phyloP scores from a whole-genome alignment of 805 yeast species.

The Kodamaea leandrae region DNA sequence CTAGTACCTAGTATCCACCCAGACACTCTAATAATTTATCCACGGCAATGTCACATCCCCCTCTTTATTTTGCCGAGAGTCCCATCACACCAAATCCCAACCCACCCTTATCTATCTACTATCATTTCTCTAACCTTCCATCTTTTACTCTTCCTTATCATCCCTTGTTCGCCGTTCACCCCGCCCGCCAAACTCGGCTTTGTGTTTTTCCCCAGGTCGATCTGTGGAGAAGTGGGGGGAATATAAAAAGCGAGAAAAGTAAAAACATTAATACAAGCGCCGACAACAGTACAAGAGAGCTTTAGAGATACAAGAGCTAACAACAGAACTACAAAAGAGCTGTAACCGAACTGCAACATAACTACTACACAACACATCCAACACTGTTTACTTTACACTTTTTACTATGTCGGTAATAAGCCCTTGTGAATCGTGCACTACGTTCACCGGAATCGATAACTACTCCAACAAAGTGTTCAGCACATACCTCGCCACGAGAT shows the following conservation, averaged over 20 bases:
- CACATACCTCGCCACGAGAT: conserved; percentile 11
- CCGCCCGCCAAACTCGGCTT: not conserved
- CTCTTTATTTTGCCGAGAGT: too few relatives aligned
- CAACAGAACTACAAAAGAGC: too few relatives aligned
- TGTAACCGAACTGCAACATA: too few relatives aligned
- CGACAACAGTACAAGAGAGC: too few relatives aligned
- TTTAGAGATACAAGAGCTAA: not conserved
- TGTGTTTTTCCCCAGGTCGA: not conserved
- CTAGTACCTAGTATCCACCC: not conserved
- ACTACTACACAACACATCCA: not conserved
- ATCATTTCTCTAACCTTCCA: not conserved
- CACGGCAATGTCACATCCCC: too few relatives aligned
- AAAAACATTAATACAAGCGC: too few relatives aligned
- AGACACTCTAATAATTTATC: too few relatives aligned
- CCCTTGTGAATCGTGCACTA: conserved; percentile 22
- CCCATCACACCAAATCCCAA: too few relatives aligned
- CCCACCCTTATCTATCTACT: too few relatives aligned
- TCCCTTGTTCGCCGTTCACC: not conserved
- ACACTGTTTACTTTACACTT: not conserved
- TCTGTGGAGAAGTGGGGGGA: conserved; percentile 6
- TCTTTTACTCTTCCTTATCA: not conserved
- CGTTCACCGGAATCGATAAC: conserved; percentile 10
- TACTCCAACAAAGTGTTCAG: conserved; percentile 12
- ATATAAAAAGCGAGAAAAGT: not conserved
- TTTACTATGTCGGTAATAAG: conserved; percentile 6